Conservation (phyloP, 352 stramenopile genomes). For the Globisporangium emineosum region DNA sequence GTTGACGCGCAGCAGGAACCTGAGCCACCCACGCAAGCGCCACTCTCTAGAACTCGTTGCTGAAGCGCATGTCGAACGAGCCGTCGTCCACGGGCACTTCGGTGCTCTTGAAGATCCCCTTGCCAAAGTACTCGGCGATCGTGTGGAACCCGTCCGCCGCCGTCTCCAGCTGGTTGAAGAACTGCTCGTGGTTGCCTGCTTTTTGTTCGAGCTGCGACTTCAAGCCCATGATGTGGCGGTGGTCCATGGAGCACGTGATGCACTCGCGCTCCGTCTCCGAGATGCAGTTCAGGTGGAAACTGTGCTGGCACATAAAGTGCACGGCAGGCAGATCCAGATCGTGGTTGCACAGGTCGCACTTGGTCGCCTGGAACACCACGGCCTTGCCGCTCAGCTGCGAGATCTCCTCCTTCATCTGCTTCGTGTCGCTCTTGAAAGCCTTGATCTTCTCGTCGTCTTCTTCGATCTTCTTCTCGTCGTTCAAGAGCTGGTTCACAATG, state of each 20-base stretch:
- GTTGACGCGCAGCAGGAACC: not conserved
- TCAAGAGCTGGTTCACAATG: conserved; percentile 78
- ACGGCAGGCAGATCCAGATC: conserved; percentile 89
- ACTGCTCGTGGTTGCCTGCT: conserved; percentile 89
- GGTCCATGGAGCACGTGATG: conserved; percentile 85
- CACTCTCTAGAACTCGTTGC: conserved; percentile 70
- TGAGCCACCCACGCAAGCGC: not conserved
- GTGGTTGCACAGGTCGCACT: conserved; percentile 88
- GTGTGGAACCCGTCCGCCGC: conserved; percentile 86
- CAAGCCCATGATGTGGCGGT: conserved; percentile 80
- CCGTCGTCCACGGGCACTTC: conserved; percentile 60
- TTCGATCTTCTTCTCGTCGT: conserved; percentile 80
- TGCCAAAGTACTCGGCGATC: conserved; percentile 91
- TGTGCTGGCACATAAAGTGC: conserved; percentile 91
- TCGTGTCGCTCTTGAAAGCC: conserved; percentile 81
- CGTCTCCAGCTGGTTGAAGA: conserved; percentile 91
- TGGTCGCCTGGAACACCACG: conserved; percentile 89
- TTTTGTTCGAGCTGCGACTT: conserved; percentile 88
- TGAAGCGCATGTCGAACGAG: conserved; percentile 76
- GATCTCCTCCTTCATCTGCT: conserved; percentile 91
- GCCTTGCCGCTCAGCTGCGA: conserved; percentile 75
- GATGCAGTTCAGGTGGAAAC: conserved; percentile 89
- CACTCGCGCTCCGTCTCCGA: conserved; percentile 88
- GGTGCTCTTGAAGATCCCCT: conserved; percentile 89
- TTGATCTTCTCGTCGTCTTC: conserved; percentile 87